Evolutionary conservation across 345 rosid species (phyloP), one percentile per base, ranked within the genome.

Genomic region (Sisymbrium altissimum): DNA sequence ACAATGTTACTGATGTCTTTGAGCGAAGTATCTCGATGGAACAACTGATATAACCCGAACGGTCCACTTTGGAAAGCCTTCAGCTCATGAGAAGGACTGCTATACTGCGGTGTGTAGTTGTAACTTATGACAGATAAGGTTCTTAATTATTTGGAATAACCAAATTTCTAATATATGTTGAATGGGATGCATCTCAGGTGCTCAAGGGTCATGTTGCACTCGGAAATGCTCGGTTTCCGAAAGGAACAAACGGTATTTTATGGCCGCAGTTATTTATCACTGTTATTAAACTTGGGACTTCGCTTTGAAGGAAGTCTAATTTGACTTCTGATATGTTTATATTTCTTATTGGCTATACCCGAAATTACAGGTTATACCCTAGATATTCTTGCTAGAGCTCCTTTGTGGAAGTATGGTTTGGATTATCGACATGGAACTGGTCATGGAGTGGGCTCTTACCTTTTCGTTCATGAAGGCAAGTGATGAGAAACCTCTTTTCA

Each of bases 341-440:
- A 11, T 52, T 2, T 40, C 49, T 14, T 7, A 40, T 59, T 75
- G 68, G 38, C n/a, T 44, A 6, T 29, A 50, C 57, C 19, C 2
- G 55, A 32, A 60, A 52, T 59, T 54, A 40, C 54, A 95, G 99
- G 99, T 67, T 84, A 87, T 81, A 77, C 88, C 23, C 90, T 96
- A 75, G 99, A 96, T 78, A 86, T 92, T 64, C 96, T 96, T 83
- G 97, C 99, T 71, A 86, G 99, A 67, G 52, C 85, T 73, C 94
- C 97, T 41, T 82, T 90, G 80, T 92, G 98, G 98, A 86, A 87
- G 79, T 36, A 87, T 58, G 99, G 99, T 49, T 96, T 96, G 78
- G 97, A 92, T 83, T 96, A 90, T 78, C 87, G 94, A 48, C 99
- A 96, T 68, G 99, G 97, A 39, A 96, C 99, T 64, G 99, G 99